Base-by-base conservation (phyloP, 192 early-diverging fungal genomes). In the Podila minutissima region DNA sequence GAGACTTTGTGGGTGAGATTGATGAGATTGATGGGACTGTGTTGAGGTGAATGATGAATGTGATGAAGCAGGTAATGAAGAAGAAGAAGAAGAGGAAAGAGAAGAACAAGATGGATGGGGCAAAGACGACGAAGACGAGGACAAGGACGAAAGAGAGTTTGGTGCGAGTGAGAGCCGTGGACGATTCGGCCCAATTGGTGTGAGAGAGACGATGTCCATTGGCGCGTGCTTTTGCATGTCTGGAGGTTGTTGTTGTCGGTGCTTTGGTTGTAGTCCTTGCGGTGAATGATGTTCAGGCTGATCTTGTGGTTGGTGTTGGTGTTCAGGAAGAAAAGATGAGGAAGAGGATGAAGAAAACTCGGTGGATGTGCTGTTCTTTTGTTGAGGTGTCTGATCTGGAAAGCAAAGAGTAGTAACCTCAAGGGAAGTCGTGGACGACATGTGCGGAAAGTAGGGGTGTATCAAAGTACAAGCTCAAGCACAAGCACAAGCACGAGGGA, bases 211-310 rank as follows among this genome's bases (percentile, higher is more conserved):
- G 46, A 22, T 41, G 61, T 58, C 19, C 11, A 20, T 28, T 46
- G 41, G 28, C 22, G 22, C 41, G 29, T 22, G 68, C 49, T 46
- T 26, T 29, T 29, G 65, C 31, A 22, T 38, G 0, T 15, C 8
- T 57, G 51, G 31, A 22, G 32, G n/a, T 15, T 65, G 41, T 49
- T 65, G 62, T 64, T 65, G 64, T n/a, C 20, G 24, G 2, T 53
- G 69, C 29, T 46, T 38, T 33, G 49, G 11, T 55, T 53, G 49
- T 55, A 53, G 63, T 26, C 65, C 33, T 48, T 64, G 50, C 7
- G 35, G 29, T 31, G 55, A 53, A 28, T 15, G 50, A 4, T 26
- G 22, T 22, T 66, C 4, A 48, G 24, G 22, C 26, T 24, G 64
- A 31, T 37, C 22, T 24, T 38, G 49, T 22, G 17, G 49, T 49